Evolutionary conservation across 2,329 filamentous ascomycete species (phyloP), one percentile per base, ranked within the genome.

Genomic region (Penicillium brevicompactum): DNA sequence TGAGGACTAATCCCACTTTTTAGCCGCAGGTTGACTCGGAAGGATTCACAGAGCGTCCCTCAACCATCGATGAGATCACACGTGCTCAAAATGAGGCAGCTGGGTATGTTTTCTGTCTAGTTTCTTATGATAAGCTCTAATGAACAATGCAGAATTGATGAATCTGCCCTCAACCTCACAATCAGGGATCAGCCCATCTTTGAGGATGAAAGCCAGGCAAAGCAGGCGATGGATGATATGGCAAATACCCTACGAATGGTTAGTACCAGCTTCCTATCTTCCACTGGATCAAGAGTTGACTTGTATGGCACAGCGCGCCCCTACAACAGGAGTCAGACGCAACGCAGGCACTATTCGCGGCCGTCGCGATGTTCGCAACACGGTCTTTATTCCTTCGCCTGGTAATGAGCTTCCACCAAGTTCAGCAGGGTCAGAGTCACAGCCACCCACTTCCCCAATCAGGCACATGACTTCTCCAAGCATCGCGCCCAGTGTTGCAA

Each of bases 331-430:
- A 8, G 86, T 91, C 18, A 83, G 84, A 53, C 84, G 89, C 24
- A 89, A 86, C 66, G 78, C 84, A 13, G 88, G 90, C 44, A 97
- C 92, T 13, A 80, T 96, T 14, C 85, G 94, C 63, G 94, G 94
- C 49, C 88, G 94, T 57, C 85, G 94, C 69, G 93, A 97, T 71
- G 91, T 95, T 59, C 86, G 93, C 56, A 96, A 96, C 74, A 97
- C 92, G 1, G 87, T 96, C 51, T 93, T 94, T 68, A 82, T 92
- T 60, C 88, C 90, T 40, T 75, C 75, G 40, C 66, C 75, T 37
- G 74, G 76, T 51, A 63, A 62, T 54, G 70, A 74, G 67, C 50
- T 68, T 47, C 56, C 66, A 51, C 51, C 62, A 60, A 48, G 67
- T 42, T 50, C 70, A 63, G 58, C 62, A 14, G 59, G 60, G 21